Conservation (phyloP, 1,284 basidiomycete species). For the Stygiomarasmius scandens region DNA sequence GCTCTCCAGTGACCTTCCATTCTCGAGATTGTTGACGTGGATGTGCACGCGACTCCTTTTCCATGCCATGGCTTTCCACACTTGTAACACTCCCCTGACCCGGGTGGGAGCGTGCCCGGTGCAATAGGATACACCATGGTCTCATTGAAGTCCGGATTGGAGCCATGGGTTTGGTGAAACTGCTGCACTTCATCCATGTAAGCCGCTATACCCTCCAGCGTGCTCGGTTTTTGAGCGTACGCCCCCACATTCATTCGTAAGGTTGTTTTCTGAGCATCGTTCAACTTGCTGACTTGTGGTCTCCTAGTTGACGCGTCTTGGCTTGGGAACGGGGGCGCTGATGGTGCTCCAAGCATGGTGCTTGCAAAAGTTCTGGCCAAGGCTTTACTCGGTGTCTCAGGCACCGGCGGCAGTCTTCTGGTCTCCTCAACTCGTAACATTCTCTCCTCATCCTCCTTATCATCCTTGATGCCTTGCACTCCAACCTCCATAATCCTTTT, state of each 20-base stretch:
- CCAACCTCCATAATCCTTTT: background rate
- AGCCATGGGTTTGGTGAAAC: background rate
- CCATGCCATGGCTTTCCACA: background rate
- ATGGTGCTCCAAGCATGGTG: background rate
- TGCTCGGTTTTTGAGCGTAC: background rate
- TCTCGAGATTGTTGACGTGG: background rate
- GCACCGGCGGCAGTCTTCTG: background rate
- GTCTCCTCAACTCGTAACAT: background rate
- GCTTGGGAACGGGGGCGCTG: background rate
- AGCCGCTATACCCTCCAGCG: background rate
- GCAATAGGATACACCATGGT: background rate
- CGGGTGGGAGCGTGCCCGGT: background rate
- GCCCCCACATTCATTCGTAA: background rate
- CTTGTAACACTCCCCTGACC: background rate
- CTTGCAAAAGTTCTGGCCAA: background rate
- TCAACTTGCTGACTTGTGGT: background rate
- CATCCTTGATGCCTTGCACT: background rate
- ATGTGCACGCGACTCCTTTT: background rate
- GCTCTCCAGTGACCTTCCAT: conserved; percentile 1
- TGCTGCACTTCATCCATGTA: background rate
- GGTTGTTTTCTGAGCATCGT: background rate
- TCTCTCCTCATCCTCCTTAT: background rate
- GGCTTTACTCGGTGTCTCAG: background rate
- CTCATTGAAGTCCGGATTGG: background rate
- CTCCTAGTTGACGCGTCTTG: too few species aligned